These are phyloP conservation scores for Psilocybe mexicana DNA, from an alignment of 1,284 basidiomycete species.

Conservation along the genomic window DNA sequence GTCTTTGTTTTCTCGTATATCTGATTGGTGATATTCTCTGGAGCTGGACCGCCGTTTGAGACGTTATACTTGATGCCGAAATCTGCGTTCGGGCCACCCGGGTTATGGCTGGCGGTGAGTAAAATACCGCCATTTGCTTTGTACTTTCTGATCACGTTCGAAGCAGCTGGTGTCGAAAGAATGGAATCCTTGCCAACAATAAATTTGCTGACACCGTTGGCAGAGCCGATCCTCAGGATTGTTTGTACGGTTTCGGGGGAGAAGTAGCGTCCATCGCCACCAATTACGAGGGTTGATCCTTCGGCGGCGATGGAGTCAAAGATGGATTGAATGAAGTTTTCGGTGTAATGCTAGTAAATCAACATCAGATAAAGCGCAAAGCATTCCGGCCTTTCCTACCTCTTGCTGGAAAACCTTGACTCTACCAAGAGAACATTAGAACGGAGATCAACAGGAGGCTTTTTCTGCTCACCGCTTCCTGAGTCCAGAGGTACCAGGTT, in stretches of 20 bases:
- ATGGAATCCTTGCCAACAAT: slow-evolving; percentile 91
- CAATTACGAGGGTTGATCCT: slow-evolving; percentile 90
- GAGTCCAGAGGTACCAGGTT: slow-evolving; percentile 93
- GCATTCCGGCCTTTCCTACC: slow-evolving; percentile 42
- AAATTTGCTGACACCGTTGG: slow-evolving; percentile 87
- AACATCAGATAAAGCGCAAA: slow-evolving; percentile 7
- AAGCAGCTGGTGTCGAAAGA: slow-evolving; percentile 95
- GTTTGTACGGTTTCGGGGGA: slow-evolving; percentile 88
- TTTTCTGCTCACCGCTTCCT: slow-evolving; percentile 72
- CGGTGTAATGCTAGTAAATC: slow-evolving; percentile 84
- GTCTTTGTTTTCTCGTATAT: slow-evolving; percentile 92
- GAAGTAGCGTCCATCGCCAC: slow-evolving; percentile 96
- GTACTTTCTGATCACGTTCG: slow-evolving; percentile 93
- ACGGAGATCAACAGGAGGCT: slow-evolving; percentile 18
- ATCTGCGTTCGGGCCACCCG: slow-evolving; percentile 95
- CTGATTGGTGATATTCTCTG: slow-evolving; percentile 91
- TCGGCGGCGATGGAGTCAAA: slow-evolving; percentile 86
- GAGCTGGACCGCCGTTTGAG: slow-evolving; percentile 95
- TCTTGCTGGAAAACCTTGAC: slow-evolving; percentile 93
- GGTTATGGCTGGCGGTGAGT: slow-evolving; percentile 97
- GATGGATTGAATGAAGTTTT: slow-evolving; percentile 97
- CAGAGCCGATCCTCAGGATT: slow-evolving; percentile 90
- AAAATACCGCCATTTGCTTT: slow-evolving; percentile 97
- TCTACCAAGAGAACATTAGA: slow-evolving; percentile 40
- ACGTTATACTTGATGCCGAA: slow-evolving; percentile 99